Base-by-base conservation (phyloP, 768 basidiomycete genomes). In the Psilocybe azurescens region DNA sequence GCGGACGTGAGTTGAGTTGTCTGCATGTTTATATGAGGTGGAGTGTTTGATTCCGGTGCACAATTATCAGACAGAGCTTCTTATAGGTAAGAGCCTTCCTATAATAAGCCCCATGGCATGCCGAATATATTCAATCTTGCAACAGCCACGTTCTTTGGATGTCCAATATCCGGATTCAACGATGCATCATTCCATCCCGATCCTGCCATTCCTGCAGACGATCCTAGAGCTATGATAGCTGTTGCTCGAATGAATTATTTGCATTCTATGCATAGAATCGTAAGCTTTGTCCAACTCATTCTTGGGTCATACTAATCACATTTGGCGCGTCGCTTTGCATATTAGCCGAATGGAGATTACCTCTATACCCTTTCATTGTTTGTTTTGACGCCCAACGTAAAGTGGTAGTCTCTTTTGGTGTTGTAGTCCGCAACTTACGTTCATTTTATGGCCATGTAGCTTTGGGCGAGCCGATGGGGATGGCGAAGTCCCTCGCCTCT, bases 401-500 rank as follows among this genome's bases (percentile, higher is more conserved):
- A 0, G 33, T 11, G 24, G 33, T 36, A 6, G 33, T 11, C 11
- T 36, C 33, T 11, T 36, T 36, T 11, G 11, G 6, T 1, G 7
- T 36, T 36, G 6, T 5, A 36, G 11, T 7, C 33, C 33, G 3
- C 11, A 11, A 11, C 33, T 11, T 7, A 51, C 24, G 16, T 51
- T 5, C 50, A 24, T 7, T 29, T 24, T 13, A 13, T 30, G 13
- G 2, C 5, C 50, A 28, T 48, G 24, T 41, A 83, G 82, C 56
- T 54, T 6, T 84, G 81, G 79, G 72, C 76, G 0, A 67, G 70
- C n/a, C 67, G 68, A 2, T 82, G 74, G 60, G 81, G 81, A 1
- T 85, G 83, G 82, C 73, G 83, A 6, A 39, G 68, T 2, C 69
- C 80, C 16, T 83, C 83, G 20, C 73, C 74, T 28, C 68, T 85